Conservation (phyloP, 2,329 filamentous ascomycete genomes). For the Periconia macrospinosa region DNA sequence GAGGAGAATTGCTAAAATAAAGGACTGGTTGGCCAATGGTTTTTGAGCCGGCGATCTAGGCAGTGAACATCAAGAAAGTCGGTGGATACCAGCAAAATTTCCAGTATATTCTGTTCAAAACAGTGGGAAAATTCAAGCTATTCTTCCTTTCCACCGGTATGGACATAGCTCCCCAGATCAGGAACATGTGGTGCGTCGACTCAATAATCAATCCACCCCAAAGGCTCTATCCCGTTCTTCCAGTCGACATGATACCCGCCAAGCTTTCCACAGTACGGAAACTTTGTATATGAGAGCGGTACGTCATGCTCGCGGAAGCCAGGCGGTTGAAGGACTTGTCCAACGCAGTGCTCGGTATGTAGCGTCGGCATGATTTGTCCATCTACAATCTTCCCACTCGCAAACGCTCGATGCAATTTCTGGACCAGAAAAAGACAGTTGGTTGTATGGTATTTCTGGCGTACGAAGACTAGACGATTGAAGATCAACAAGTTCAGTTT, state of each 20-base stretch:
- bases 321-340: neutral
- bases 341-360: conserved; percentile 5
- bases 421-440: conserved; percentile 4
- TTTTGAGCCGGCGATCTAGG: too few relatives aligned
- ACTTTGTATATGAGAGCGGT: conserved; percentile 6
- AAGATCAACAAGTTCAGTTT: too few relatives aligned
- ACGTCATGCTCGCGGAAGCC: conserved; percentile 1
- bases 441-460: conserved; percentile 3
- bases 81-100: too few relatives aligned
- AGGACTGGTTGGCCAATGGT: too few relatives aligned
- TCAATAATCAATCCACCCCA: neutral
- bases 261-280: conserved; percentile 5
- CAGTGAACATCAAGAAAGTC: too few relatives aligned
- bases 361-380: conserved; percentile 5
- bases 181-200: too few relatives aligned
- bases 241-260: conserved; percentile 4
- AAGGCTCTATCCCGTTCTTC: neutral
- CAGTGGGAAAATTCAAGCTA: too few relatives aligned
- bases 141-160: too few relatives aligned
- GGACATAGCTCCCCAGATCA: too few relatives aligned
- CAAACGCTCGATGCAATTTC: conserved; percentile 4
- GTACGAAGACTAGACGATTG: neutral
- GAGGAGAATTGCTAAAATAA: too few relatives aligned
- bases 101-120: too few relatives aligned
- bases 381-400: neutral